phyloP scores from a whole-genome alignment of 371 early-diverging fungal species.

The Zancudomyces culisetae region DNA sequence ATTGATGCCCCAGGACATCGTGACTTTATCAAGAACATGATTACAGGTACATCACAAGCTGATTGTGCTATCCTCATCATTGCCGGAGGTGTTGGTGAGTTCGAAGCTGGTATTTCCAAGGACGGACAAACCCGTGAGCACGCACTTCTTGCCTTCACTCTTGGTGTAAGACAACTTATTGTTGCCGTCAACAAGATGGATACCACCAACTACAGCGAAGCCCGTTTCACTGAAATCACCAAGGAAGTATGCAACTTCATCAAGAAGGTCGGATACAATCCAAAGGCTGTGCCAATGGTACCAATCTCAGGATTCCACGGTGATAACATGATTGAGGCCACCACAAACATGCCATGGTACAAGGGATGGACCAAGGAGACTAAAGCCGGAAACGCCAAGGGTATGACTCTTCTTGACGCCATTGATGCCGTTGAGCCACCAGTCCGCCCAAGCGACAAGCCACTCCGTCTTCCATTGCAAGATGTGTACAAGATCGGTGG shows the following conservation, averaged over 20 bases:
- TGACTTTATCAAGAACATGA: constrained; percentile 99
- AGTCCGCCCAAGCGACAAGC: constrained; percentile 74
- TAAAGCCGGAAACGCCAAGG: constrained; percentile 50
- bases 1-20: constrained; percentile 99
- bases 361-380: constrained; percentile 88
- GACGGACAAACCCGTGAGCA: constrained; percentile 99
- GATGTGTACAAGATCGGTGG: constrained; percentile 97
- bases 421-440: constrained; percentile 89
- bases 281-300: constrained; percentile 78
- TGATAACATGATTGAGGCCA: constrained; percentile 92
- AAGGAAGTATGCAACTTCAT: constrained; percentile 84
- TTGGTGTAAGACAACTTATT: constrained; percentile 93
- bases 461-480: constrained; percentile 92
- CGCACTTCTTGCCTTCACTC: constrained; percentile 92
- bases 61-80: constrained; percentile 95
- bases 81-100: constrained; percentile 89
- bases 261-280: constrained; percentile 89
- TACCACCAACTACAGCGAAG: constrained; percentile 85
- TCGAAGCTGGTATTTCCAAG: constrained; percentile 98
- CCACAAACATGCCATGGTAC: constrained; percentile 88
- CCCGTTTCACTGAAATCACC: constrained; percentile 82
- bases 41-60: constrained; percentile 95
- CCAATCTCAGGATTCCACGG: constrained; percentile 96
- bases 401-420: constrained; percentile 87
- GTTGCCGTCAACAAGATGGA: constrained; percentile 99